phyloP scores from a whole-genome alignment of 176 grass and related monocot species.

The Stipa capillata region DNA sequence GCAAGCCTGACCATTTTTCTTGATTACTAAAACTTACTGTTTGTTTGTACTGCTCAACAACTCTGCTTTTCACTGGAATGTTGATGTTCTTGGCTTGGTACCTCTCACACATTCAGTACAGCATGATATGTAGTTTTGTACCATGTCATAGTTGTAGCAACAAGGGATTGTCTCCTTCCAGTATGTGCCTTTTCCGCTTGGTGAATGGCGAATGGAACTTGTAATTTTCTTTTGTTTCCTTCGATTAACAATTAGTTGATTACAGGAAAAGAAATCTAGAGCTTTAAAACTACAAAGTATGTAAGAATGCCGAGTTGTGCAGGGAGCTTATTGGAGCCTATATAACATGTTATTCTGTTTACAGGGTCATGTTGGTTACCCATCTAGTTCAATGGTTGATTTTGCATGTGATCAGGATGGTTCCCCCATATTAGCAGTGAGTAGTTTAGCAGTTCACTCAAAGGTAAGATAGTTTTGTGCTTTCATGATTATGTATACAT shows the following conservation, averaged over 20 bases:
- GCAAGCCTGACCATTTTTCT: not conserved
- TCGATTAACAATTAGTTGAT: not conserved
- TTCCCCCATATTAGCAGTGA: constrained; percentile 83
- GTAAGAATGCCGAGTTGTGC: not conserved
- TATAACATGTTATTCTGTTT: constrained; percentile 19
- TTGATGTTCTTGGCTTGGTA: not conserved
- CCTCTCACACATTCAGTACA: not conserved
- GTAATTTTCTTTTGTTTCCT: not conserved
- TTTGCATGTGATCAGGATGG: constrained; percentile 83
- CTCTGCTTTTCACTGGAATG: not conserved
- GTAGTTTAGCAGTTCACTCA: constrained; percentile 87
- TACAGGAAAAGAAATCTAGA: not conserved
- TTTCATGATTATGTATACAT: constrained; percentile 3
- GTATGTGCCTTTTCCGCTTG: not conserved
- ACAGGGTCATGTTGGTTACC: constrained; percentile 84
- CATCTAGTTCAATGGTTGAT: constrained; percentile 91
- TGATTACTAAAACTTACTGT: not conserved
- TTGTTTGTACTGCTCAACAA: not conserved
- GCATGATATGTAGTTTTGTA: not conserved
- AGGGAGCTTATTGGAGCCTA: not conserved
- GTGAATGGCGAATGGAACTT: not conserved
- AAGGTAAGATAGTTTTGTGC: constrained; percentile 35
- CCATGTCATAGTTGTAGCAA: not conserved
- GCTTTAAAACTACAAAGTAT: not conserved
- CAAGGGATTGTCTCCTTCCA: not conserved